Conservation (phyloP, 192 early-diverging fungal genomes). For the Cetraspora pellucida region DNA sequence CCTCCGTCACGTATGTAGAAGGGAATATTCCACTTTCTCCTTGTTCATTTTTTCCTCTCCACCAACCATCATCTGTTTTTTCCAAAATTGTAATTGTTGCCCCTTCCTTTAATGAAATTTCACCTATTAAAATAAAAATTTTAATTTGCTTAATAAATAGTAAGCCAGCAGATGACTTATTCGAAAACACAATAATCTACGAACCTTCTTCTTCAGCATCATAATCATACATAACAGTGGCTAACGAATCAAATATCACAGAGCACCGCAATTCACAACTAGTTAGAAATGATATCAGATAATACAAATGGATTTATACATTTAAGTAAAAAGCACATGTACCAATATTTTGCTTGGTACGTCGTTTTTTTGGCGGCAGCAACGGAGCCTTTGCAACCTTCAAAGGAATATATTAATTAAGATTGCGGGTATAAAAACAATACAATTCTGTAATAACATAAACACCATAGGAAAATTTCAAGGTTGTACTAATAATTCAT, state of each 20-base stretch:
- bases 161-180: too few species aligned
- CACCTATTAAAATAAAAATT: slow-evolving; percentile 41
- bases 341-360: background rate
- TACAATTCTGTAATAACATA: background rate
- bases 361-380: slow-evolving; percentile 3
- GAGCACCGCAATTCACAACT: background rate
- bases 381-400: background rate
- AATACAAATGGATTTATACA: background rate
- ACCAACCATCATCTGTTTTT: slow-evolving; percentile 58
- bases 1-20: slow-evolving; percentile 56
- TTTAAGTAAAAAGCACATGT: too few species aligned
- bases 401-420: background rate
- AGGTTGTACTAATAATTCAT: background rate
- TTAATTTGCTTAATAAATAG: background rate
- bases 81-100: slow-evolving; percentile 49
- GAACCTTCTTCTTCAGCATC: slow-evolving; percentile 52
- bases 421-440: background rate
- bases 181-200: background rate
- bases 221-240: slow-evolving; percentile 53
- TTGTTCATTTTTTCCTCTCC: slow-evolving; percentile 55
- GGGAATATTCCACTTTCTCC: slow-evolving; percentile 59
- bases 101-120: slow-evolving; percentile 50
- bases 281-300: background rate
- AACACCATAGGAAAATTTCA: background rate
- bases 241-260: slow-evolving; percentile 38